Conservation (phyloP, 306 rosid genomes). For the Senna siamea region DNA sequence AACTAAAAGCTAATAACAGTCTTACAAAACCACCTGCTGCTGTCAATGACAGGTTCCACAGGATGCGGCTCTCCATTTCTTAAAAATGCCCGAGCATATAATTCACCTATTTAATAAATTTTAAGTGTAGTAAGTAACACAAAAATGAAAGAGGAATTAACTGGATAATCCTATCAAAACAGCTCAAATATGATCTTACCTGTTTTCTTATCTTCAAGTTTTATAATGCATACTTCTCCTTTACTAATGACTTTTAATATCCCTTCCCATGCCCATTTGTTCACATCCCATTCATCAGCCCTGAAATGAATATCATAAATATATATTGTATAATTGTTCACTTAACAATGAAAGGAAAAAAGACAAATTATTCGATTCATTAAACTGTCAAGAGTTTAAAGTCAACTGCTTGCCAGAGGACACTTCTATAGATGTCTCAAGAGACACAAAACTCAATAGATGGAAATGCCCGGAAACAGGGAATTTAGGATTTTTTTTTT, state of each 20-base stretch:
- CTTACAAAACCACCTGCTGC: conserved; percentile 83
- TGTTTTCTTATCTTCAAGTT: conserved; percentile 87
- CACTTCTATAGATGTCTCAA: conserved; percentile 9
- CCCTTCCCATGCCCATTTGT: conserved; percentile 98
- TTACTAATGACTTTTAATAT: conserved; percentile 77
- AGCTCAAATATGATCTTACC: conserved; percentile 55
- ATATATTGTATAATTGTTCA: conserved; percentile 35
- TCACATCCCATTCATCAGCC: conserved; percentile 99
- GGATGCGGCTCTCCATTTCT: conserved; percentile 95
- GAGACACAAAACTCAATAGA: conserved; percentile 17
- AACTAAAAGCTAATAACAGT: conserved; percentile 31
- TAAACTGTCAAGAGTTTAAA: conserved; percentile 22
- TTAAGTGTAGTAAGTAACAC: conserved; percentile 17
- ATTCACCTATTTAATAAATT: conserved; percentile 69
- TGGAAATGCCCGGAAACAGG: not conserved
- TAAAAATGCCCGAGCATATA: conserved; percentile 97
- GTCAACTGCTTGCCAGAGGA: conserved; percentile 25
- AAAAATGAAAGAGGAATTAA: not conserved
- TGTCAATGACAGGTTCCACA: conserved; percentile 95
- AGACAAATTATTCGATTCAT: not conserved
- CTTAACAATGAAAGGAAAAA: not conserved
- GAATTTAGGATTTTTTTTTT: conserved; percentile 2
- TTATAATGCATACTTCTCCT: conserved; percentile 94
- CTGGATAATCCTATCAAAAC: conserved; percentile 19
- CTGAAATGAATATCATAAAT: conserved; percentile 56